These are phyloP conservation scores for Ceratobasidium sp. DNA, from an alignment of 1,284 basidiomycete genomes.

Conservation along the genomic window DNA sequence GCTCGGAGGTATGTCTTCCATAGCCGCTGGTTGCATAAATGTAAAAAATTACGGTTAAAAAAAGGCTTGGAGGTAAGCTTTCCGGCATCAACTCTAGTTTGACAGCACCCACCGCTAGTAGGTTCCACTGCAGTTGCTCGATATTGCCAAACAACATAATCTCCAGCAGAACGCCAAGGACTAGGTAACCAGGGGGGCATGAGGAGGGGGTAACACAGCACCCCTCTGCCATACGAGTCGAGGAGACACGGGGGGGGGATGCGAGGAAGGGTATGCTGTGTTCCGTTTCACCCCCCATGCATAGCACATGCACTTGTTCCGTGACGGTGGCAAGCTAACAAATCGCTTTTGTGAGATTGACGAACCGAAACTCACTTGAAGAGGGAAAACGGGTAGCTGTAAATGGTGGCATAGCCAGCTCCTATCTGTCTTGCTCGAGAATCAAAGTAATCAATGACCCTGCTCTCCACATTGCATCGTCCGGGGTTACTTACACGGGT, in stretches of 20 bases:
- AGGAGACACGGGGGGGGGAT: not conserved
- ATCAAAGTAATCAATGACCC: not conserved
- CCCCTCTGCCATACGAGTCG: too few species aligned
- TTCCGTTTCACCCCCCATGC: not conserved
- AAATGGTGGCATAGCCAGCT: not conserved
- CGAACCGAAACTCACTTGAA: not conserved
- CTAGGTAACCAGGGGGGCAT: too few species aligned
- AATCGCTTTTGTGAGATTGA: not conserved
- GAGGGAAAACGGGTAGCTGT: not conserved
- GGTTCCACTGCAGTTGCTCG: too few species aligned
- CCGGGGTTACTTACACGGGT: not conserved
- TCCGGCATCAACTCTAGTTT: too few species aligned
- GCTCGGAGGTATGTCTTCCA: too few species aligned
- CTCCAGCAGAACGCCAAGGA: too few species aligned
- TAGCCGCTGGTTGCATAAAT: too few species aligned
- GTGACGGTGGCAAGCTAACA: not conserved
- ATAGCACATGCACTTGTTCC: not conserved
- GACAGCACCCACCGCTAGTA: too few species aligned
- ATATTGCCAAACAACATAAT: too few species aligned
- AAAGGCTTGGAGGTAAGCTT: too few species aligned
- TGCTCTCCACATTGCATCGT: not conserved
- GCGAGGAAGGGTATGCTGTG: not conserved
- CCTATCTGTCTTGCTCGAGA: not conserved
- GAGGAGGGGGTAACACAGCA: too few species aligned
- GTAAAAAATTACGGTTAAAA: too few species aligned